Evolutionary conservation across 1,284 basidiomycete species (phyloP), one percentile per base, ranked within the genome.

Genomic region (Naganishia cerealis): DNA sequence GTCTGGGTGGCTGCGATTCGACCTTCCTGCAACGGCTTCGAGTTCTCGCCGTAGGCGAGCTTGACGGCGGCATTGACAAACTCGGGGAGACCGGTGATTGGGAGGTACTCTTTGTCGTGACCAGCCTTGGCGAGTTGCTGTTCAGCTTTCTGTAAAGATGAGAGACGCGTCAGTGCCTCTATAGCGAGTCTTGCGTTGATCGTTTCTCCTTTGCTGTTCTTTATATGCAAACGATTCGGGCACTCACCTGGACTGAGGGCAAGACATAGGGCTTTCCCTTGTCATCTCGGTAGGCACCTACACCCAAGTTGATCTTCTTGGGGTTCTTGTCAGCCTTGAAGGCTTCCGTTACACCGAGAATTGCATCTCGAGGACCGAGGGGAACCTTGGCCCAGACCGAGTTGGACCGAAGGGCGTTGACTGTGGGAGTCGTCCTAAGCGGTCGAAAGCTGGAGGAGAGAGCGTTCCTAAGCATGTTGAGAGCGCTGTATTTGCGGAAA

Each of bases 331-430:
- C 92, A 55, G 87, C 87, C 67, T 68, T 68, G 86, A 94, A 96
- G 33, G 94, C 93, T 81, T 96, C 94, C 50, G 90, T 89, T 69
- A 96, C 88, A 92, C 92, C 93, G 66, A 96, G 88, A 83, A 96
- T 96, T 63, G 93, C 87, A 81, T 96, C 93, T 42, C 94, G 93
- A 73, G 93, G 93, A 57, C 94, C 93, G 40, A 90, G 88, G 68
- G 88, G 86, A 70, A 96, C 92, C 71, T 86, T 81, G 50, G 90
- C 86, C 93, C 93, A 96, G 48, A 87, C 87, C 40, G 90, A 92
- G 71, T 88, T 77, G 65, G 82, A 71, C 63, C 76, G 71, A n/a
- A 70, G 65, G 15, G 63, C 67, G 57, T 72, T 24, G 7, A 57
- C 63, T 33, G 63, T 52, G 29, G 61, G 39, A 24, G 59, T 39